Conservation (phyloP, 176 grass and related monocot species). For the Oryza meyeriana region DNA sequence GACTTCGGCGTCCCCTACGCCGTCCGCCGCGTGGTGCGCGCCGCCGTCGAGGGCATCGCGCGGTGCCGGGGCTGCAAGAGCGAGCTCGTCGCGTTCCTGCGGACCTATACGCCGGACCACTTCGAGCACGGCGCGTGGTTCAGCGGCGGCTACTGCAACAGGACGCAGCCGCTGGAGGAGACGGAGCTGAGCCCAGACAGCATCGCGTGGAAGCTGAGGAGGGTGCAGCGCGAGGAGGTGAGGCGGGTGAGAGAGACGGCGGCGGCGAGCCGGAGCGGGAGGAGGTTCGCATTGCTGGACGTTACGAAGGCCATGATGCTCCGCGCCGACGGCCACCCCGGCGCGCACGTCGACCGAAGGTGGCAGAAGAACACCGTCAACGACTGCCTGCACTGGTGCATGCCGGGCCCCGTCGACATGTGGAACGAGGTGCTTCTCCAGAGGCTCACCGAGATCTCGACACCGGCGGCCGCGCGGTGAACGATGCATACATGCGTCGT, state of each 20-base stretch:
- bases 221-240: slow-evolving; percentile 59
- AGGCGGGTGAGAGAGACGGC: slow-evolving; percentile 9
- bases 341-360: slow-evolving; percentile 45
- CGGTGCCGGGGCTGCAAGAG: slow-evolving; percentile 29
- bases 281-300: slow-evolving; percentile 56
- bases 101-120: slow-evolving; percentile 59
- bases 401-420: slow-evolving; percentile 75
- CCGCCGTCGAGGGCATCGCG: slow-evolving; percentile 41
- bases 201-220: slow-evolving; percentile 51
- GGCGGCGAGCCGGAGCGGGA: not conserved
- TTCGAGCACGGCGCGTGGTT: slow-evolving; percentile 72
- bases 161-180: slow-evolving; percentile 50
- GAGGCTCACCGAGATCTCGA: not conserved
- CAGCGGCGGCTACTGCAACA: slow-evolving; percentile 56
- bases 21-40: slow-evolving; percentile 35
- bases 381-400: slow-evolving; percentile 84
- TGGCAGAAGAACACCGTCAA: slow-evolving; percentile 52
- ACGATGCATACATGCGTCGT: not conserved
- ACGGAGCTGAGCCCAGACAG: not conserved
- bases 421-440: slow-evolving; percentile 67
- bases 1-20: slow-evolving; percentile 24
- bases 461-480: not conserved
- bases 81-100: slow-evolving; percentile 36
- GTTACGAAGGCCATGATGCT: slow-evolving; percentile 93
- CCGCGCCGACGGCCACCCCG: slow-evolving; percentile 79